phyloP scores from a whole-genome alignment of 1,284 basidiomycete species.

The Naganishia sp. region DNA sequence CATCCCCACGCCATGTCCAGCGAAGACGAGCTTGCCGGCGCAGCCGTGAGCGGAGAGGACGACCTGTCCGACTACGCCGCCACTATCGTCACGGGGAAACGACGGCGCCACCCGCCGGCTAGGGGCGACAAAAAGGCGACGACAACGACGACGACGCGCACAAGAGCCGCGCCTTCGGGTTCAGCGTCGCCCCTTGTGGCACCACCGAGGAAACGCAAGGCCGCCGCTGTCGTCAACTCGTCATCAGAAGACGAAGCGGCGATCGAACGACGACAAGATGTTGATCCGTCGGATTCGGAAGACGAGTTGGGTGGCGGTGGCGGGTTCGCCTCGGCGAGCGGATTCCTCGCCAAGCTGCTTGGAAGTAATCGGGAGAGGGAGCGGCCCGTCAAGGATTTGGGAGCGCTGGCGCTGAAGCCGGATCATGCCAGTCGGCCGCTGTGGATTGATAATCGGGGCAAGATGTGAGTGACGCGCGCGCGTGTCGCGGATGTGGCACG shows the following conservation, averaged over 20 bases:
- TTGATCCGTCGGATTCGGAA: constrained; percentile 12
- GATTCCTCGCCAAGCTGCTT: constrained; percentile 40
- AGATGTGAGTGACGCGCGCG: constrained; percentile 59
- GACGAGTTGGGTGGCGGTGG: constrained; percentile 5
- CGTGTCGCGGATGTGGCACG: not conserved
- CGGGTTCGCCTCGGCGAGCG: constrained; percentile 25
- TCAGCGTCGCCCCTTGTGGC: not conserved
- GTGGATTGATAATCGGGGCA: constrained; percentile 92
- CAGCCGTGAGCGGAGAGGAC: not conserved
- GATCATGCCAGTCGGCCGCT: constrained; percentile 88
- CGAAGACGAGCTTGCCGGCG: constrained; percentile 7
- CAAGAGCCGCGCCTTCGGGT: not conserved
- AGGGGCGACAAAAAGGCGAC: not conserved
- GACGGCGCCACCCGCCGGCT: not conserved
- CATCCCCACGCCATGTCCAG: constrained; percentile 13
- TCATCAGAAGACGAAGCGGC: constrained; percentile 26
- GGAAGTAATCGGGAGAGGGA: constrained; percentile 38
- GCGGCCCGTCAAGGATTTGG: constrained; percentile 65
- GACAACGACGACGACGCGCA: not conserved
- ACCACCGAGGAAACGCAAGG: constrained; percentile 6
- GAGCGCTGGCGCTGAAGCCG: constrained; percentile 77
- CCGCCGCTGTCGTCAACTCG: constrained; percentile 6
- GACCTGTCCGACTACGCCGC: constrained; percentile 4
- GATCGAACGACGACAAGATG: constrained; percentile 10
- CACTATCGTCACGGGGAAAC: constrained; percentile 12